Evolutionary conservation across 441 rosid genomes (phyloP).

Genomic region (Hura crepitans): DNA sequence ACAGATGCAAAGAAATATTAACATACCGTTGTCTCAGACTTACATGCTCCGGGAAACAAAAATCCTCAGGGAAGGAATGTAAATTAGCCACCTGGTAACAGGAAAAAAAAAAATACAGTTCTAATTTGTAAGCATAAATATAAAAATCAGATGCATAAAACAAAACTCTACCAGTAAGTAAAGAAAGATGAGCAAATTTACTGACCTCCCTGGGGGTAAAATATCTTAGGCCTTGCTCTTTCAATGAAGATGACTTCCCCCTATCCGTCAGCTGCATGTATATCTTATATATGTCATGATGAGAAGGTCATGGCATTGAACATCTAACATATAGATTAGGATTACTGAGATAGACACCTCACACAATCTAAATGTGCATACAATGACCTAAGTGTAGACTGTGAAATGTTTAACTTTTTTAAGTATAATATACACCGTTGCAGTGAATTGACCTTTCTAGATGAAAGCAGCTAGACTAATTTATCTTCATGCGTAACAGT

Average conservation of each 20-base stretch:
- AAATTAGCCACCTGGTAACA: constrained; percentile 72
- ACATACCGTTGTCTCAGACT: constrained; percentile 76
- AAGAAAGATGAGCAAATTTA: constrained; percentile 5
- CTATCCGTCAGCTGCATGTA: constrained; percentile 50
- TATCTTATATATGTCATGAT: constrained; percentile 18
- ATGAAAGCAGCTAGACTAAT: background rate
- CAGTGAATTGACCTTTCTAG: background rate
- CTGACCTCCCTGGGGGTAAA: constrained; percentile 87
- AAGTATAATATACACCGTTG: background rate
- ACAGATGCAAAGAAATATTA: background rate
- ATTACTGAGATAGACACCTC: background rate
- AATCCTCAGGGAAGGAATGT: constrained; percentile 83
- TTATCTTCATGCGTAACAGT: background rate
- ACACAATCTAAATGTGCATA: background rate
- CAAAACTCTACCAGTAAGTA: background rate
- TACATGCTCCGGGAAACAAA: constrained; percentile 58
- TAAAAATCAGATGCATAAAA: background rate
- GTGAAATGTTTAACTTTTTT: background rate
- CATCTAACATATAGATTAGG: background rate
- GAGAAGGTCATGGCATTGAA: background rate
- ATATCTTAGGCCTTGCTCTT: constrained; percentile 76
- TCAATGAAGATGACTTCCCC: constrained; percentile 54
- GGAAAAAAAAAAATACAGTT: constrained; percentile 3
- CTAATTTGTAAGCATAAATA: constrained; percentile 1
- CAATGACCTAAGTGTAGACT: background rate